Evolutionary conservation across 306 rosid species (phyloP).

Genomic region (Quercus agrifolia): DNA sequence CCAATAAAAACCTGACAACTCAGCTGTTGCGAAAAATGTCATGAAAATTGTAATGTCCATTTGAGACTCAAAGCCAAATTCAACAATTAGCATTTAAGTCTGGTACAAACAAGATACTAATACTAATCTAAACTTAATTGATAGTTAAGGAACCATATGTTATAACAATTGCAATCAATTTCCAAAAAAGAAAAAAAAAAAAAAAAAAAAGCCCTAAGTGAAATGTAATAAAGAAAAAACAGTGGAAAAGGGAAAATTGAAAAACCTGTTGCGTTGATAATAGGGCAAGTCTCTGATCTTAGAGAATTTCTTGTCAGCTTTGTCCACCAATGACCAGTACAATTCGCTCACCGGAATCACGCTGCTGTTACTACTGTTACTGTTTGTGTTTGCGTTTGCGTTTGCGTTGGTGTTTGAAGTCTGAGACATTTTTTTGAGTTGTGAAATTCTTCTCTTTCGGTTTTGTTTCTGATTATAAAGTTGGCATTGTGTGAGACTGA

Average conservation of each 20-base stretch:
- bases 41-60: too few relatives aligned
- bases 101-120: too few relatives aligned
- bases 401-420: not conserved
- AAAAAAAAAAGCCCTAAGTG: too few relatives aligned
- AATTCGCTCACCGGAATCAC: constrained; percentile 57
- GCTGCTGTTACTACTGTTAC: constrained; percentile 10
- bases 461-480: not conserved
- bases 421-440: constrained; percentile 18
- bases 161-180: not conserved
- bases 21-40: too few relatives aligned
- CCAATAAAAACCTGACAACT: too few relatives aligned
- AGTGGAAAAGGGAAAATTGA: not conserved
- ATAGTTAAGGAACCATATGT: not conserved
- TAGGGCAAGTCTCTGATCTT: constrained; percentile 73
- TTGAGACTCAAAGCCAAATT: not conserved
- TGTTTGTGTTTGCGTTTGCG: not conserved
- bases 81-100: not conserved
- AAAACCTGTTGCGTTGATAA: constrained; percentile 71
- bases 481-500: not conserved
- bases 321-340: constrained; percentile 70
- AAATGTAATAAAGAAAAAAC: too few relatives aligned
- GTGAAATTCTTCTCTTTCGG: not conserved
- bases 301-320: constrained; percentile 82
- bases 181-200: too few relatives aligned
- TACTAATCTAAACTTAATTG: too few relatives aligned